phyloP scores from a whole-genome alignment of 495 filamentous ascomycete species.

The Xylaria telfairii region DNA sequence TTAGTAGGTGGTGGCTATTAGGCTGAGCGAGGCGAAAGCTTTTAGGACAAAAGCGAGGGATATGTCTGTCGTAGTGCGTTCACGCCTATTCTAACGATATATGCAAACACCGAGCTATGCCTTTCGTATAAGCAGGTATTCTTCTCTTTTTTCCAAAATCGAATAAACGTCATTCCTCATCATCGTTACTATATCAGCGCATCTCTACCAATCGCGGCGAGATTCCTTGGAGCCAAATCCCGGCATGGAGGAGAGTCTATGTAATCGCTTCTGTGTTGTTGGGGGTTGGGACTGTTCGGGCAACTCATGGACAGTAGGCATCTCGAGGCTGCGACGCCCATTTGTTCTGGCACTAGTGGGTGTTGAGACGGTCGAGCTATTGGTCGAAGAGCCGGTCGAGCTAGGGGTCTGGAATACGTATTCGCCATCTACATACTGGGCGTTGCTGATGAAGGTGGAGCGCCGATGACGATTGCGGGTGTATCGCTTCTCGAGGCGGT shows the following conservation, averaged over 20 bases:
- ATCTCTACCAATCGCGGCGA: conserved; percentile 35
- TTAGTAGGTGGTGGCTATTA: not conserved
- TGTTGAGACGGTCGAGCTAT: conserved; percentile 42
- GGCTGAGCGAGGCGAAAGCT: not conserved
- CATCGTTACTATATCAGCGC: conserved; percentile 24
- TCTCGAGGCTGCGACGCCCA: conserved; percentile 34
- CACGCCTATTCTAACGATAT: conserved; percentile 5
- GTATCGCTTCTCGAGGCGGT: conserved; percentile 91
- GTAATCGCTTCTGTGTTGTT: conserved; percentile 43
- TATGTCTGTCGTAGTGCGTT: not conserved
- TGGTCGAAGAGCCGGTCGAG: conserved; percentile 54
- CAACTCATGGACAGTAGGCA: conserved; percentile 21
- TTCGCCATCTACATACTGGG: conserved; percentile 90
- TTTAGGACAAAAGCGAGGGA: not conserved
- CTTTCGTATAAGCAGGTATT: conserved; percentile 8
- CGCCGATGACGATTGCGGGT: conserved; percentile 80
- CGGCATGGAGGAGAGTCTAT: conserved; percentile 55
- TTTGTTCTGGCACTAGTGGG: conserved; percentile 29
- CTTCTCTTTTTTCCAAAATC: conserved; percentile 7
- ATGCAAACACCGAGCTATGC: conserved; percentile 5
- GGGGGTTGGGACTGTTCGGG: conserved; percentile 27
- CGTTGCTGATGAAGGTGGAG: conserved; percentile 83
- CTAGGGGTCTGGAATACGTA: conserved; percentile 72
- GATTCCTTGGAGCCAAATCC: conserved; percentile 50
- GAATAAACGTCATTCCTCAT: conserved; percentile 22